Base-by-base conservation (phyloP, 495 filamentous ascomycete genomes). In the Extremus antarcticus region DNA sequence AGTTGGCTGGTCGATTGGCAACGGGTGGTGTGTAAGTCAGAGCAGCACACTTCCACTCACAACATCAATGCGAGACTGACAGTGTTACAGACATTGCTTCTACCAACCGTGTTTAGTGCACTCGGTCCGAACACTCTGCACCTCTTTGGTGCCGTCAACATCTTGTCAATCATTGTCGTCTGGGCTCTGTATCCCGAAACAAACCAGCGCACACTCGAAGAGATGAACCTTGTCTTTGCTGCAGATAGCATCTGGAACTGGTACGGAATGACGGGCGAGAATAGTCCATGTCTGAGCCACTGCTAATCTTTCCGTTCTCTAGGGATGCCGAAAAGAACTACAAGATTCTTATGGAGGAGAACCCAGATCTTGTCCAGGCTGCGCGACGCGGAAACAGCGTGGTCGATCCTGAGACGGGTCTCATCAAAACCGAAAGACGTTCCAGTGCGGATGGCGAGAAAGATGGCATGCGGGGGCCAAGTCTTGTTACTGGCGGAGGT, bases 1-100 rank as follows among this genome's bases (percentile, higher is more conserved):
- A 0, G 76, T 87, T 2, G 82, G 84, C 16, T 87, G 83, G 82
- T 78, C 75, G 53, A 84, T 87, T 38, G 61, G 59, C 20, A 61
- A 63, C 43, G 60, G 60, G 13, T 63, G 57, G 57, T 46, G 47
- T 47, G 45, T 58, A 48, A 50, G 45, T 55, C 17, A 10, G n/a
- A 3, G 48, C 41, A n/a, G n/a, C 16, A n/a, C 1, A 53, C 25
- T 50, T 54, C 22, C n/a, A 35, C 53, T 40, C 20, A 22, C 49
- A 39, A 55, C 35, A 22, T 53, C 10, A 23, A 41, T n/a, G n/a
- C 32, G 46, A 15, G 19, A 38, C 50, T 53, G 23, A 53, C 38
- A 53, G 20, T 40, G 53, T 29, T 58, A 15, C 25, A 57, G 50
- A 62, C 59, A 13, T 58, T 71, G 10, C 57, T 66, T 25, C 60